Percentiles rank a stretch among this genome's conserved stretches.
Conservation (phyloP, 805 yeast genomes). For the Saccharomycopsis javanensis region DNA sequence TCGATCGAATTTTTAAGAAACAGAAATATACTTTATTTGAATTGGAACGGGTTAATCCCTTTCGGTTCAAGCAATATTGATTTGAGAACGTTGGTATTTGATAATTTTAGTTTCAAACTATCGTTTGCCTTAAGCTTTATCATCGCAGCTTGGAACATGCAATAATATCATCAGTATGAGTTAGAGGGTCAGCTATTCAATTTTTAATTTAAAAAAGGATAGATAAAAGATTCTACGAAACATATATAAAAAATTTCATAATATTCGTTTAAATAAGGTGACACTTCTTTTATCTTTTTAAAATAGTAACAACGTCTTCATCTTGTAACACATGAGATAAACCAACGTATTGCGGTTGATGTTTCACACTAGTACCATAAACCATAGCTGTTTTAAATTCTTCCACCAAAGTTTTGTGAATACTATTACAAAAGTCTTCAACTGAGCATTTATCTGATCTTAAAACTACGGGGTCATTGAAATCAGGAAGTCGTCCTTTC, state of each 20-base stretch:
- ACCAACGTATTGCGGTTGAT: conserved; percentile 96
- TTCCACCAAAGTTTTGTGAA: conserved; percentile 88
- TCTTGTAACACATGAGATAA: conserved; percentile 75
- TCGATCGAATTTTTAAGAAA: conserved; percentile 42
- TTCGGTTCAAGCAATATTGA: conserved; percentile 35
- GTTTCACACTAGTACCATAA: conserved; percentile 90
- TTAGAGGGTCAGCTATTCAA: no score
- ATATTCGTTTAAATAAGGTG: neutral
- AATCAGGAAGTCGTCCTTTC: conserved; percentile 89
- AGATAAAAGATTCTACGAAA: neutral
- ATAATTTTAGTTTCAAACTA: conserved; percentile 51
- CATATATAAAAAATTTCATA: neutral
- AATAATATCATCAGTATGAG: no score
- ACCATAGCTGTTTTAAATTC: conserved; percentile 92
- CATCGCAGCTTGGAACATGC: conserved; percentile 48
- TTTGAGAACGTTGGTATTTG: conserved; percentile 41
- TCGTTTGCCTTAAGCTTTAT: conserved; percentile 46
- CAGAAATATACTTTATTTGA: conserved; percentile 41
- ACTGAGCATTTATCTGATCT: conserved; percentile 75
- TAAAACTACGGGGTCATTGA: conserved; percentile 87
- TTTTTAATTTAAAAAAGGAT: neutral
- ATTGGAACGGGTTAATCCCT: conserved; percentile 29
- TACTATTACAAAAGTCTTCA: conserved; percentile 93
- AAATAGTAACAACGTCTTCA: conserved; percentile 94
- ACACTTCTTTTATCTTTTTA: conserved; percentile 44